These are phyloP conservation scores for Dothidotthia symphoricarpi DNA, from an alignment of 2,329 filamentous ascomycete species.

Conservation along the genomic window DNA sequence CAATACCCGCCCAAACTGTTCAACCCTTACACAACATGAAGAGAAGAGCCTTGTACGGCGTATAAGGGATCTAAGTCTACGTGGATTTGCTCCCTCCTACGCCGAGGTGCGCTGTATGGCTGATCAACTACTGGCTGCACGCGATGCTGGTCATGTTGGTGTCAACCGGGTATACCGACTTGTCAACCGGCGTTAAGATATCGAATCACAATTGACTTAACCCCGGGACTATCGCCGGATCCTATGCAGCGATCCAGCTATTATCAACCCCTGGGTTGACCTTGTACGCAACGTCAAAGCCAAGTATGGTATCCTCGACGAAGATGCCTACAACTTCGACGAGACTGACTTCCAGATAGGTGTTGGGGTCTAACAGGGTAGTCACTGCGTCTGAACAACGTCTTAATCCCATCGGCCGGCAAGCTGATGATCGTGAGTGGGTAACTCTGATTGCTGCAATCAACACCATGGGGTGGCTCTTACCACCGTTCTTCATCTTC, in stretches of 20 bases:
- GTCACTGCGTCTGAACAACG: slow-evolving; percentile 2
- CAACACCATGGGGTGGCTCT: slow-evolving; percentile 7
- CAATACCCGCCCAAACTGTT: no score
- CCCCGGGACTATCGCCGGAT: slow-evolving; percentile 1
- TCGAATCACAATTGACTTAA: slow-evolving; percentile 3
- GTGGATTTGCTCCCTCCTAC: slow-evolving; percentile 4
- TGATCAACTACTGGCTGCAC: slow-evolving; percentile 1
- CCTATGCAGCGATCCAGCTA: slow-evolving; percentile 3
- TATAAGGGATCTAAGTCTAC: not conserved
- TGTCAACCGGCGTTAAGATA: no score
- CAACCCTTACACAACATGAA: not conserved
- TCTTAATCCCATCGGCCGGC: slow-evolving; percentile 1
- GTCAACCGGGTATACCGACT: slow-evolving; percentile 4
- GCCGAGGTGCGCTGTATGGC: slow-evolving; percentile 12
- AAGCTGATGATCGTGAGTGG: slow-evolving; percentile 14
- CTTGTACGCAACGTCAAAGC: slow-evolving; percentile 6
- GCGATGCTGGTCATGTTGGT: not conserved
- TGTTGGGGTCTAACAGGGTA: slow-evolving; percentile 1
- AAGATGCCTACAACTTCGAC: slow-evolving; percentile 19
- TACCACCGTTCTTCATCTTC: slow-evolving; percentile 14
- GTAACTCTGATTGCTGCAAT: slow-evolving; percentile 11
- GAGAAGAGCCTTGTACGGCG: slow-evolving; percentile 6
- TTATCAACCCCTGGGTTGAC: slow-evolving; percentile 8
- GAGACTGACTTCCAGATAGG: slow-evolving; percentile 17
- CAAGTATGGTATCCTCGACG: slow-evolving; percentile 8